phyloP scores from a whole-genome alignment of 257 asterid genomes.

The Nicotiana undulata region DNA sequence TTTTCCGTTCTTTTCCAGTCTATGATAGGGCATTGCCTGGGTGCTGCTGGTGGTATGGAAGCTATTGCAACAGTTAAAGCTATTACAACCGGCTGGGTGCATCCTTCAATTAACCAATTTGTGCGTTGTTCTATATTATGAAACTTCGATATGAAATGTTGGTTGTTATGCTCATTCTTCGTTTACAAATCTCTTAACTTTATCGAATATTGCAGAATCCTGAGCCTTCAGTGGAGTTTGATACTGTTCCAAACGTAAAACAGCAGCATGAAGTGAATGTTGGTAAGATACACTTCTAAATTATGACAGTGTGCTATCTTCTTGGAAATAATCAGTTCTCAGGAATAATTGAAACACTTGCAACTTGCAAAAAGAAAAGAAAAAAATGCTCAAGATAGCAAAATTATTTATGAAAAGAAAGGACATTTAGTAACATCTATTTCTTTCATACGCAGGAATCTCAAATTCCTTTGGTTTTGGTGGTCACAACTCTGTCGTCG shows the following conservation, averaged over 20 bases:
- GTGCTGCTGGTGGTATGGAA: constrained; percentile 97
- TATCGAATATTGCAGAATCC: constrained; percentile 47
- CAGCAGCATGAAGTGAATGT: constrained; percentile 77
- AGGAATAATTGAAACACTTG: neutral
- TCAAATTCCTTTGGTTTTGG: constrained; percentile 83
- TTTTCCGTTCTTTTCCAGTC: constrained; percentile 42
- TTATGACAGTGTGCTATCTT: neutral
- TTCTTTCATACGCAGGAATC: constrained; percentile 44
- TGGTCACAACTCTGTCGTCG: constrained; percentile 77
- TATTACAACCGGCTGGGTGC: constrained; percentile 88
- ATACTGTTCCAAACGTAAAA: constrained; percentile 70
- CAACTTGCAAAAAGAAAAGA: neutral
- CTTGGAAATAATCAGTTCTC: neutral
- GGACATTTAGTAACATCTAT: neutral
- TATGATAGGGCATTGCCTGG: constrained; percentile 95
- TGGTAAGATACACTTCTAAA: constrained; percentile 39
- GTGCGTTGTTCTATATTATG: constrained; percentile 28
- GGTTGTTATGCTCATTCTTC: neutral
- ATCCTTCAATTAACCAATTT: constrained; percentile 81
- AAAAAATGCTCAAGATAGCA: neutral
- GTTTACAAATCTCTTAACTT: neutral
- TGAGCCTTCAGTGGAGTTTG: constrained; percentile 80
- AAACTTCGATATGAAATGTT: neutral
- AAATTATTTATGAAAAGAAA: neutral
- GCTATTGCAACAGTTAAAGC: constrained; percentile 91